These are phyloP conservation scores for Rhodotorula babjevae DNA, from an alignment of 768 basidiomycete genomes.

Conservation along the genomic window DNA sequence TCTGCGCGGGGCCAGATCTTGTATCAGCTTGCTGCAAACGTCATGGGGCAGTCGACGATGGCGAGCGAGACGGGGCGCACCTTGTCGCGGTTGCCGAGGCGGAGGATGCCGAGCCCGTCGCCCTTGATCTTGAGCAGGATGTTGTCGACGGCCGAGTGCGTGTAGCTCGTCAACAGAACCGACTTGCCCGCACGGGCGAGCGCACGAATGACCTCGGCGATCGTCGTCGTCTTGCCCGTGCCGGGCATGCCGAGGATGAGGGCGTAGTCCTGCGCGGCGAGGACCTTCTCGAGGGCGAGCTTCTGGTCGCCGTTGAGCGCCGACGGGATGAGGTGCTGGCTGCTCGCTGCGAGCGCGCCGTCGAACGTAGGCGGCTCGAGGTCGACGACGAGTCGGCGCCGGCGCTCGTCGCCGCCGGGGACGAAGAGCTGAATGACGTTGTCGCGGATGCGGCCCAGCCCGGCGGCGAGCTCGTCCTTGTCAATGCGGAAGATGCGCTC, in stretches of 20 bases:
- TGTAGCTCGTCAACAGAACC: conserved; percentile 84
- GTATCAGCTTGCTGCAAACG: background rate
- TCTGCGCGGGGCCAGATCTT: conserved; percentile 50
- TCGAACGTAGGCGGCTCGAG: conserved; percentile 65
- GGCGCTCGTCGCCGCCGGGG: conserved; percentile 61
- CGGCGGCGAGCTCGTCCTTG: conserved; percentile 81
- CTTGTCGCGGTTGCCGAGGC: conserved; percentile 86
- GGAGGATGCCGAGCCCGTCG: conserved; percentile 65
- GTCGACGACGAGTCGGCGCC: conserved; percentile 75
- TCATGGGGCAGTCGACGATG: background rate
- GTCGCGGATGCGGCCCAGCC: conserved; percentile 80
- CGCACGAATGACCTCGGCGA: conserved; percentile 76
- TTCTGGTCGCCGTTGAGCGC: conserved; percentile 68
- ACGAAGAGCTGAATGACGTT: conserved; percentile 88
- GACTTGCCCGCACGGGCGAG: conserved; percentile 77
- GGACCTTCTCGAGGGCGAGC: conserved; percentile 65
- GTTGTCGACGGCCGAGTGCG: conserved; percentile 98
- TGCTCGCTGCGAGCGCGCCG: conserved; percentile 32
- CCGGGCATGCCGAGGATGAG: conserved; percentile 96
- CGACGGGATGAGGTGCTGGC: conserved; percentile 44
- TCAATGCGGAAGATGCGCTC: conserved; percentile 72
- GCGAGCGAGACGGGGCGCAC: conserved; percentile 48
- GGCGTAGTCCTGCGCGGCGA: conserved; percentile 81
- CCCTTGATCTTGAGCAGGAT: conserved; percentile 75
- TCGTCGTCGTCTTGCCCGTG: conserved; percentile 94